Percentiles rank a stretch among this genome's conserved stretches.
phyloP scores from a whole-genome alignment of 495 filamentous ascomycete species.

The Penicillium herquei region DNA sequence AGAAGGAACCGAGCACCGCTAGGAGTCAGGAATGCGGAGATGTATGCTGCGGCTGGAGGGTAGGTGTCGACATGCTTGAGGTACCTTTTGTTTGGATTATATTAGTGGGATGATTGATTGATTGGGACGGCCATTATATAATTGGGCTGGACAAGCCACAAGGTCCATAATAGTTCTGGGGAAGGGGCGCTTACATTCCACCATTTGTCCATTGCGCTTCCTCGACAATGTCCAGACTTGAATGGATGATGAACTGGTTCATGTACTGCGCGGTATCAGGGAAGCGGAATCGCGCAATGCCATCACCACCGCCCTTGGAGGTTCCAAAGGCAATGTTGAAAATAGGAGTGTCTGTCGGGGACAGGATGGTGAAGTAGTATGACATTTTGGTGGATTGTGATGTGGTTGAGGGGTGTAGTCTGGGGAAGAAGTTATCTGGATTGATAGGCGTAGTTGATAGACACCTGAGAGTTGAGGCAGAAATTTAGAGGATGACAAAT shows the following conservation, averaged over 20 bases:
- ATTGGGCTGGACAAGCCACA: no score
- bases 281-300: constrained; percentile 74
- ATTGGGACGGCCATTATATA: background rate
- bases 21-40: constrained; percentile 85
- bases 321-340: constrained; percentile 97
- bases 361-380: constrained; percentile 95
- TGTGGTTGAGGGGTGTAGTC: background rate
- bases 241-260: constrained; percentile 97
- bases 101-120: constrained; percentile 6
- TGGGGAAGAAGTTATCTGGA: background rate
- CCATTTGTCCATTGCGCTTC: constrained; percentile 88
- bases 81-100: constrained; percentile 57
- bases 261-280: constrained; percentile 80
- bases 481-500: background rate
- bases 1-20: constrained; percentile 76
- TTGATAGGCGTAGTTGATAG: no score
- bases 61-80: constrained; percentile 94
- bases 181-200: constrained; percentile 63
- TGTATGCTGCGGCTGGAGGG: constrained; percentile 72
- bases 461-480: background rate
- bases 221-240: constrained; percentile 87
- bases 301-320: constrained; percentile 90
- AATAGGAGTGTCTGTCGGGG: constrained; percentile 88
- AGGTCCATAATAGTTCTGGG: background rate
- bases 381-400: constrained; percentile 60